Evolutionary conservation across 108 stramenopile genomes (phyloP), one percentile per base, ranked within the genome.

Genomic region (Epithemia pelagica): DNA sequence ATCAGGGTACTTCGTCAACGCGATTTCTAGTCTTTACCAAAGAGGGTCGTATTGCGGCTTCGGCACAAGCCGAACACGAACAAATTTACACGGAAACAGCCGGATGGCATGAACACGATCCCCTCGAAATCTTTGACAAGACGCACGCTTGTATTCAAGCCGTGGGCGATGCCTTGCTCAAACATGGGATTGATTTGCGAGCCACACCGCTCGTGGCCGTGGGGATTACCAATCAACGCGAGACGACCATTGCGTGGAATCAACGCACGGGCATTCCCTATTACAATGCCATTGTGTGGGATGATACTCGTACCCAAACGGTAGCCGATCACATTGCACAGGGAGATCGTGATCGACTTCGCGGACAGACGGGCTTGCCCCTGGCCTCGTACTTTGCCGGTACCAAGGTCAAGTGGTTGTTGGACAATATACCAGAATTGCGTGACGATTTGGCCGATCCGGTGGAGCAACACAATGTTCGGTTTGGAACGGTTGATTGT

Each of bases 151-250:
- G 90, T 55, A 82, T 90, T 7, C 25, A 76, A 2, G 70, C 70
- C 25, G 82, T 84, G 32, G 54, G 72, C 21, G 55, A 78, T 18
- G 70, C 71, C 19, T 30, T 91, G 37, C 10, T 70, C 2, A 72
- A 69, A 28, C 53, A 70, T n/a, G 61, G 61, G 28, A 52, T 60
- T 18, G n/a, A n/a, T n/a, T n/a, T n/a, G n/a, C n/a, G n/a, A n/a
- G 69, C 63, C 46, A 1, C 24, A 28, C 57, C 64, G 0, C 31
- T 90, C 58, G 74, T 77, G 54, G 87, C 92, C 29, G 80, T 98
- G 60, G 99, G 99, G 55, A 96, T 99, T 61, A 98, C 99, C 20
- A 99, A 99, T 80, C 97, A 99, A 74, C 78, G 99, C 3, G 99
- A 99, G 77, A 97, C 97, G 31, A 98, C 96, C 5, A 62, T 99